Percentiles rank a stretch among this genome's conserved stretches.
These are phyloP conservation scores for Aspergillus aculeatinus DNA, from an alignment of 2,329 filamentous ascomycete species.

Conservation along the genomic window DNA sequence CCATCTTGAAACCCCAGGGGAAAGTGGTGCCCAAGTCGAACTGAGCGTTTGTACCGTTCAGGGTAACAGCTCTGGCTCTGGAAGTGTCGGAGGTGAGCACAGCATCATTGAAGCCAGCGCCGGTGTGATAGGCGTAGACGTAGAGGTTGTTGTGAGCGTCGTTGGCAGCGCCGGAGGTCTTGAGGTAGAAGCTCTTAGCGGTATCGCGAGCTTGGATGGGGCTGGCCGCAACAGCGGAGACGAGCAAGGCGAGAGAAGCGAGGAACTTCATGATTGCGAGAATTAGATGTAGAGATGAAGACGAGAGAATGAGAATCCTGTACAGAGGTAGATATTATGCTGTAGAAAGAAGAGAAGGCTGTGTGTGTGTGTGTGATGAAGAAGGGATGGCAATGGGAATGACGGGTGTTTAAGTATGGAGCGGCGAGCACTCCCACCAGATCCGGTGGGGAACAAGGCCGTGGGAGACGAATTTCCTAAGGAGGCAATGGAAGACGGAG, in stretches of 20 bases:
- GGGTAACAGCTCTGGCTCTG: constrained; percentile 27
- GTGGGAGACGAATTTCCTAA: constrained; percentile 1
- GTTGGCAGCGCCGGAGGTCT: constrained; percentile 30
- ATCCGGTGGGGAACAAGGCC: neutral
- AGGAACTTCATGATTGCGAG: constrained; percentile 29
- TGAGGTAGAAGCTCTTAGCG: constrained; percentile 33
- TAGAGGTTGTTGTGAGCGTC: constrained; percentile 37
- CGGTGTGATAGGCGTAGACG: constrained; percentile 41
- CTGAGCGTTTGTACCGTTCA: constrained; percentile 36
- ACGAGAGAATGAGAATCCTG: neutral
- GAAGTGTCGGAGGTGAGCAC: constrained; percentile 29
- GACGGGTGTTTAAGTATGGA: constrained; percentile 3
- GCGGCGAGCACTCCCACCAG: neutral
- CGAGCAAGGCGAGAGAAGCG: constrained; percentile 29
- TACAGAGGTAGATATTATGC: neutral
- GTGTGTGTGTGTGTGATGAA: neutral
- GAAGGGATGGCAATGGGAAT: constrained; percentile 1
- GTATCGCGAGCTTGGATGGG: constrained; percentile 23
- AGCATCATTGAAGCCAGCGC: constrained; percentile 41
- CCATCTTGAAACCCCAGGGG: constrained; percentile 33
- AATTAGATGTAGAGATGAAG: neutral
- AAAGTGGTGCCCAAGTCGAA: constrained; percentile 31
- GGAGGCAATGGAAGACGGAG: neutral
- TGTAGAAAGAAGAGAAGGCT: neutral
- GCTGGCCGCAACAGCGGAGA: constrained; percentile 26